Evolutionary conservation across 305 asterid species (phyloP), one percentile per base, ranked within the genome.

Genomic region (Solanum hybrid): DNA sequence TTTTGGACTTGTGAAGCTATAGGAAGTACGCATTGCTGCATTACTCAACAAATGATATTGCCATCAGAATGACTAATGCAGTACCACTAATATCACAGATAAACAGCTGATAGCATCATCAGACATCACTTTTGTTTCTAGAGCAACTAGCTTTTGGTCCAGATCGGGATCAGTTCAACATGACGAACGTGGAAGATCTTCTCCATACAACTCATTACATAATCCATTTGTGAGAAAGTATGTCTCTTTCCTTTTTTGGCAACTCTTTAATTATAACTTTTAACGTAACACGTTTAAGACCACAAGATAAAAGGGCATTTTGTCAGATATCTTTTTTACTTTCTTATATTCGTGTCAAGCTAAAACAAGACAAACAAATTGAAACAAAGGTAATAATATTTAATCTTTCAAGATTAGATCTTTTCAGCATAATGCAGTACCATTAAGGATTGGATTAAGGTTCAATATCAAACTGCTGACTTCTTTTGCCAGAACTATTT

Each of bases 261-360:
- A 70, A 70, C 77, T 70, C 17, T 24, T 70, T 70, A 70, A 11
- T 24, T 70, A 32, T 24, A 70, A 70, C 0, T 24, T 24, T 70
- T 1, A 13, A 2, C 7, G 0, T 68, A 0, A 10, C 31, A 68
- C 3, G 15, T 68, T 65, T 38, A 38, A 38, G 13, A 0, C 6
- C 0, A 10, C 76, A 4, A n/a, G 6, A 68, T 68, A 17, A 61
- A 61, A 61, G 72, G 4, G 0, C 11, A 61, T 61, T 61, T 20
- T 57, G 0, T 57, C 20, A 61, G 5, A 0, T 6, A 65, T 65
- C 73, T 61, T 31, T 31, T 22, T 65, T 22, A 65, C 13, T 65
- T n/a, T 65, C 6, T 65, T 22, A 22, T 0, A 65, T 65, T 65
- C 2, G 3, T 22, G 13, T 65, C 75, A 65, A 65, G 6, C n/a